Evolutionary conservation across 257 asterid genomes (phyloP).

Genomic region (Craterostigma plantagineum): DNA sequence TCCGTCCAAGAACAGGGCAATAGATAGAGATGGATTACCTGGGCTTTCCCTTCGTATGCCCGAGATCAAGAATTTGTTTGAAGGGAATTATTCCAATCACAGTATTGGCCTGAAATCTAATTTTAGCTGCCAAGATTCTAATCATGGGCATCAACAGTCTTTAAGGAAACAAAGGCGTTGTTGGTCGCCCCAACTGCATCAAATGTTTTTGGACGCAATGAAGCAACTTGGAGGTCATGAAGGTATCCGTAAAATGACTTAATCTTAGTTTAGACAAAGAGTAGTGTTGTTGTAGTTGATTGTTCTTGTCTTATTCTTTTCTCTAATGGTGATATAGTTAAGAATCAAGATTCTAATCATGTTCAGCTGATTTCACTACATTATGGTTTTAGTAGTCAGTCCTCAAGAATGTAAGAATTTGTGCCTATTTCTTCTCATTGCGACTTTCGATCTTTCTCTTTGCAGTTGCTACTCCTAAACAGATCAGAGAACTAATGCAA

Average conservation of each 20-base stretch:
- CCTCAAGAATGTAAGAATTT: neutral
- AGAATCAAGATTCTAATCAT: no score
- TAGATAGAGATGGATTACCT: conserved; percentile 21
- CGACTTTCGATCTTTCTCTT: conserved; percentile 3
- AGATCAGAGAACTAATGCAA: conserved; percentile 92
- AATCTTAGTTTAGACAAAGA: neutral
- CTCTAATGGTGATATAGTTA: neutral
- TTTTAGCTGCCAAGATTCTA: conserved; percentile 30
- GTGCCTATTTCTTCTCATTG: neutral
- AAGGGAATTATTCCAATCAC: conserved; percentile 17
- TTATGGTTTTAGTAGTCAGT: no score
- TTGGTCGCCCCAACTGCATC: conserved; percentile 88
- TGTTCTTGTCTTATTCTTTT: neutral
- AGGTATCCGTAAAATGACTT: conserved; percentile 8
- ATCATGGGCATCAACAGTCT: conserved; percentile 25
- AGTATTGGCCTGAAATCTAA: conserved; percentile 23
- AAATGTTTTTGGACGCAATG: conserved; percentile 57
- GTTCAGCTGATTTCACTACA: no score
- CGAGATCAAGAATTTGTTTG: conserved; percentile 32
- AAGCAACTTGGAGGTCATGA: conserved; percentile 68
- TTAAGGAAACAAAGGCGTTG: conserved; percentile 74
- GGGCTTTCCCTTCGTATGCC: conserved; percentile 51
- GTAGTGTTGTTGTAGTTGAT: no score
- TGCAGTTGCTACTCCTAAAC: conserved; percentile 96
- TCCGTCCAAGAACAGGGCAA: conserved; percentile 14